phyloP scores from a whole-genome alignment of 148 eudicot species.

The Bassia scoparia region DNA sequence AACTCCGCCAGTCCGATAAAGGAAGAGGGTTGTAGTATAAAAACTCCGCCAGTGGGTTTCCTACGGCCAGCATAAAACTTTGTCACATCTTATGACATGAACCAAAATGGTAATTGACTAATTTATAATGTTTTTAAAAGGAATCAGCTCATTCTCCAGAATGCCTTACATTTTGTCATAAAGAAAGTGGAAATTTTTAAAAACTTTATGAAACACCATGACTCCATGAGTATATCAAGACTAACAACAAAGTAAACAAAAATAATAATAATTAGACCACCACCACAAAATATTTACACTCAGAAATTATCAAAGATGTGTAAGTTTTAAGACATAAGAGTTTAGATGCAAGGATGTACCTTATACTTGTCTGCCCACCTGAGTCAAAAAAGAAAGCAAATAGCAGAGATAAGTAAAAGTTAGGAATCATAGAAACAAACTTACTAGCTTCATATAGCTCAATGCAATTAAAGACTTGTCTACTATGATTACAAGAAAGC shows the following conservation, averaged over 20 bases:
- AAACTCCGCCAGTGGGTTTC: too few relatives aligned
- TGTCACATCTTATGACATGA: too few relatives aligned
- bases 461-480: neutral
- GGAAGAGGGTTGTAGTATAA: too few relatives aligned
- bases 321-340: conserved; percentile 14
- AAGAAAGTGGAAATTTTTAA: neutral
- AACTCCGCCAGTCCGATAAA: too few relatives aligned
- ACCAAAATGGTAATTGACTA: too few relatives aligned
- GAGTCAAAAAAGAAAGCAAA: conserved; percentile 36
- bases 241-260: neutral
- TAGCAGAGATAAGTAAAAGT: conserved; percentile 15
- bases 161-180: neutral
- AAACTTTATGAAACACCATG: neutral
- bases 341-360: conserved; percentile 45
- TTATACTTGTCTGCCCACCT: conserved; percentile 99
- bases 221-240: neutral
- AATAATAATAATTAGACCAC: neutral
- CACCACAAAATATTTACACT: neutral
- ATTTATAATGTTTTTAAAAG: too few relatives aligned
- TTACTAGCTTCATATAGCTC: neutral
- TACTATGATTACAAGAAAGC: neutral
- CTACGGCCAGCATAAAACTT: too few relatives aligned
- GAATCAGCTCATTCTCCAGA: neutral
- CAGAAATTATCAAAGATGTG: conserved; percentile 4
- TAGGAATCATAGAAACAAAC: neutral